These are phyloP conservation scores for Curvularia sp. DNA, from an alignment of 2,329 filamentous ascomycete species.

Conservation along the genomic window DNA sequence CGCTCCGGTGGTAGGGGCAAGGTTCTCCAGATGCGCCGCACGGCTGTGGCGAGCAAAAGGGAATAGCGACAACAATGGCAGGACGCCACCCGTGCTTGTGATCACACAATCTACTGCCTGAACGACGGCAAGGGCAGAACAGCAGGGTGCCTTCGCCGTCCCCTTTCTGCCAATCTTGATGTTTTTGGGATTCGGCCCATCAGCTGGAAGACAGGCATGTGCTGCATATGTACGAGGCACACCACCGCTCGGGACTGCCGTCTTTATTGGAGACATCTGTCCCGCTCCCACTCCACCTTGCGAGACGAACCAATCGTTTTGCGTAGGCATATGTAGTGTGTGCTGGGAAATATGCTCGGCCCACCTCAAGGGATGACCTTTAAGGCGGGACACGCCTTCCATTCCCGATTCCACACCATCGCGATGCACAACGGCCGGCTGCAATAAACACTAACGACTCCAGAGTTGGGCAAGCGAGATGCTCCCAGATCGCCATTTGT, in stretches of 20 bases:
- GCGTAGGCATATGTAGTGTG: slow-evolving; percentile 26
- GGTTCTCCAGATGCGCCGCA: slow-evolving; percentile 45
- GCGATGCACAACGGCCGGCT: slow-evolving; percentile 20
- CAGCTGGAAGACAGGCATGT: slow-evolving; percentile 29
- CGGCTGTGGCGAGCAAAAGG: slow-evolving; percentile 41
- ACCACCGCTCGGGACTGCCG: slow-evolving; percentile 18
- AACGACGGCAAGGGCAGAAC: slow-evolving; percentile 15
- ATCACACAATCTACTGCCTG: slow-evolving; percentile 29
- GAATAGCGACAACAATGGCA: slow-evolving; percentile 30
- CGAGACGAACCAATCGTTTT: slow-evolving; percentile 34
- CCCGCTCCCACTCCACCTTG: slow-evolving; percentile 23
- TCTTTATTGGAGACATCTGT: slow-evolving; percentile 26
- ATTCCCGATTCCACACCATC: slow-evolving; percentile 19
- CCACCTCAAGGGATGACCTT: slow-evolving; percentile 24
- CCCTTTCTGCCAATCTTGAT: slow-evolving; percentile 20
- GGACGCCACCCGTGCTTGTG: slow-evolving; percentile 41
- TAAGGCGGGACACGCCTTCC: slow-evolving; percentile 25
- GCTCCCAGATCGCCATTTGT: slow-evolving; percentile 3
- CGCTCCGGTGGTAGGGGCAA: slow-evolving; percentile 24
- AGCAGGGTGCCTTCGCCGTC: slow-evolving; percentile 4
- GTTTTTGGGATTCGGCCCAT: slow-evolving; percentile 16
- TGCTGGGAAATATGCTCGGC: slow-evolving; percentile 19
- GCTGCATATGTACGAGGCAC: slow-evolving; percentile 23
- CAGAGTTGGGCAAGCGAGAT: slow-evolving; percentile 3
- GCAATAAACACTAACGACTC: slow-evolving; percentile 9